Percentiles rank a stretch among this genome's conserved stretches.
phyloP scores from a whole-genome alignment of 306 rosid genomes.

The Cicer chorassanicum region DNA sequence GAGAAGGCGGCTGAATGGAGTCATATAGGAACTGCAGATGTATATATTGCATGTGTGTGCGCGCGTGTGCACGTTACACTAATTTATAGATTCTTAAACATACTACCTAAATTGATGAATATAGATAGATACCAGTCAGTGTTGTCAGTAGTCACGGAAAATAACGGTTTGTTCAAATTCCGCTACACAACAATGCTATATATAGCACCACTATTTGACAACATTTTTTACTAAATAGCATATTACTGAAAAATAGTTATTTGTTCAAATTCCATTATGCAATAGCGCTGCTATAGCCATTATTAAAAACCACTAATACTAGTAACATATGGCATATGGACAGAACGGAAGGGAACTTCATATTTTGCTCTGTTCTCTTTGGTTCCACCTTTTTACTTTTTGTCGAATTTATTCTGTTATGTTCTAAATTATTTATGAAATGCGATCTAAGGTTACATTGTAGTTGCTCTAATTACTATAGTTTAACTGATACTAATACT shows the following conservation, averaged over 20 bases:
- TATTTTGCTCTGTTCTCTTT: not conserved
- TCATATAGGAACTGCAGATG: not conserved
- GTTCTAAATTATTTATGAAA: constrained; percentile 4
- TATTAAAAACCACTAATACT: not conserved
- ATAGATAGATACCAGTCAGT: not conserved
- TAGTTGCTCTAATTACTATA: constrained; percentile 13
- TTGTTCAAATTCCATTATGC: too few species aligned
- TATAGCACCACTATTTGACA: too few species aligned
- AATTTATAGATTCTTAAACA: constrained; percentile 12
- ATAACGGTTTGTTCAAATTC: too few species aligned
- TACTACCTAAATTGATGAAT: constrained; percentile 24
- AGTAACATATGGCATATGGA: not conserved
- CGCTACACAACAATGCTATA: too few species aligned
- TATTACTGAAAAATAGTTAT: too few species aligned
- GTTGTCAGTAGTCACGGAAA: too few species aligned
- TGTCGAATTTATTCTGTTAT: not conserved
- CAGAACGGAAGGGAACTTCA: not conserved
- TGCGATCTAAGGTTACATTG: not conserved
- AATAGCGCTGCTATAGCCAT: too few species aligned
- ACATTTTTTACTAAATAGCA: too few species aligned
- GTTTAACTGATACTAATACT: not conserved
- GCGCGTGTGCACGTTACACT: too few species aligned
- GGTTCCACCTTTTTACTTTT: not conserved
- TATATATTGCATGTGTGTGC: not conserved
- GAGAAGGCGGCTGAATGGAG: constrained; percentile 12